Evolutionary conservation across 202 grass and related monocot species (phyloP).

Genomic region (Saccharum hybrid): DNA sequence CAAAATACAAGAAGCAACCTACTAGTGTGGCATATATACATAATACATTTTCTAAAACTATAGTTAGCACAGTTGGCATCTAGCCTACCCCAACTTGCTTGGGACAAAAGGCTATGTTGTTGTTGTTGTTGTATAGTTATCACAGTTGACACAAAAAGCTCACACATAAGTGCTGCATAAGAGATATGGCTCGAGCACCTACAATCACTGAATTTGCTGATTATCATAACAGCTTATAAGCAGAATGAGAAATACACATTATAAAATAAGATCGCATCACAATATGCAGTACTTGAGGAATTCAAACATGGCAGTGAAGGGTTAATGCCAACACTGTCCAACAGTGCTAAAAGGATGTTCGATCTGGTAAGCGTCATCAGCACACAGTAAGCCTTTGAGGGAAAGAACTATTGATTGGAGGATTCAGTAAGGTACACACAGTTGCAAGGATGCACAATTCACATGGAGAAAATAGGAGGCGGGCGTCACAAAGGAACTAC

Average conservation of each 20-base stretch:
- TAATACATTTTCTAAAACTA: background rate
- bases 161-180: background rate
- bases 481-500: background rate
- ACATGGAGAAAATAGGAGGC: background rate
- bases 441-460: constrained; percentile 7
- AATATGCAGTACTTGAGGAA: background rate
- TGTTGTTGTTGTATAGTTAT: too few species aligned
- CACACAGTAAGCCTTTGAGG: background rate
- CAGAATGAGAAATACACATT: constrained; percentile 13
- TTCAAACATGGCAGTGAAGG: background rate
- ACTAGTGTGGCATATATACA: background rate
- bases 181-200: constrained; percentile 1
- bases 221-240: background rate
- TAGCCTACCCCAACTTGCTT: too few species aligned
- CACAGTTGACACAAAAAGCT: background rate
- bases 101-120: too few species aligned
- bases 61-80: background rate
- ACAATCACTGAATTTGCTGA: background rate
- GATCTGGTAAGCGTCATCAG: background rate
- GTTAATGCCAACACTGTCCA: background rate
- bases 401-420: background rate
- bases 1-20: background rate
- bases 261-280: background rate
- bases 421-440: background rate
- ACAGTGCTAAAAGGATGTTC: background rate